A percentile compares a stretch with the other conserved stretches of the same genome.
Conservation (phyloP, 441 rosid species). For the Populus tomentosa region DNA sequence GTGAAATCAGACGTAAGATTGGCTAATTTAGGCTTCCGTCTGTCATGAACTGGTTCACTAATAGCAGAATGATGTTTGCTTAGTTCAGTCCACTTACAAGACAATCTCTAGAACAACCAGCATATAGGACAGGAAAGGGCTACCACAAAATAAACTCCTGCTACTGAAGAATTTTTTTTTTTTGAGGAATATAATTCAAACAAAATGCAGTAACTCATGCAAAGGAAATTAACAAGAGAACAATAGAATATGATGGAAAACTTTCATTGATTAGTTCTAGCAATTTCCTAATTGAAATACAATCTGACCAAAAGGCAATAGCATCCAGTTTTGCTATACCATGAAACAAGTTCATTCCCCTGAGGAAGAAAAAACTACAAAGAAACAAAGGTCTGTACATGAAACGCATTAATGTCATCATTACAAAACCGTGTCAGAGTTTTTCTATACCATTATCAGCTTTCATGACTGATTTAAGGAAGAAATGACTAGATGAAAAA, state of each 20-base stretch:
- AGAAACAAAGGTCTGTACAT: neutral
- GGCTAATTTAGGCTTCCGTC: too few relatives aligned
- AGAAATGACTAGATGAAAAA: conserved; percentile 34
- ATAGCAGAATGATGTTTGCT: too few relatives aligned
- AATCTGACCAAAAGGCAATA: neutral
- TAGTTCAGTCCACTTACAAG: too few relatives aligned
- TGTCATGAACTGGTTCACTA: too few relatives aligned
- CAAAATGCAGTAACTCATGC: neutral
- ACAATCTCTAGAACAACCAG: too few relatives aligned
- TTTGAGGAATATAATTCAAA: neutral
- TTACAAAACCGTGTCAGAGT: neutral
- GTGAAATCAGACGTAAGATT: too few relatives aligned
- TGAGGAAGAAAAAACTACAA: neutral
- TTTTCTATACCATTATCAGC: neutral
- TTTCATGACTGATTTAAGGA: neutral
- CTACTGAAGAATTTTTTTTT: too few relatives aligned
- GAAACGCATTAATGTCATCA: neutral
- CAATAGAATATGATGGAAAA: neutral
- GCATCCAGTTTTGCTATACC: neutral
- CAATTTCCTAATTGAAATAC: neutral
- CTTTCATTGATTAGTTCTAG: neutral
- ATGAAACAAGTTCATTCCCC: neutral
- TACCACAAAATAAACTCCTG: too few relatives aligned
- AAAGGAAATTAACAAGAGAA: neutral
- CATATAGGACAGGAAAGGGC: too few relatives aligned